A percentile compares a stretch with the other conserved stretches of the same genome.
phyloP scores from a whole-genome alignment of 2,329 filamentous ascomycete genomes.

The Cladorrhinum sp. region DNA sequence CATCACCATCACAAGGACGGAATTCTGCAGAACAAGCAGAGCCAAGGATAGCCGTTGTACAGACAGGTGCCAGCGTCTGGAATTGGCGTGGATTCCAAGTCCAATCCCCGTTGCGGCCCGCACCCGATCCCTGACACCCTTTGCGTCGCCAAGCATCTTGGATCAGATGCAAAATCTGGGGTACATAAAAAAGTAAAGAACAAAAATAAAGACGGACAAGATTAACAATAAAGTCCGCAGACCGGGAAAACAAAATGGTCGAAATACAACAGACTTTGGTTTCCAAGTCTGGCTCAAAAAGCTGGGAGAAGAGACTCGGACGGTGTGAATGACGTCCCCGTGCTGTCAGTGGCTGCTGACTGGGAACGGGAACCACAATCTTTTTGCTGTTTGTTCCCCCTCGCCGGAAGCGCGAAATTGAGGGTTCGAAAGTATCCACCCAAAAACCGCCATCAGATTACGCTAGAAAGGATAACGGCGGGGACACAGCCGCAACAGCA shows the following conservation, averaged over 20 bases:
- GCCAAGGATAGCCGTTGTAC: conserved; percentile 21
- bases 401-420: neutral
- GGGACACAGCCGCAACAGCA: neutral
- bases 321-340: neutral
- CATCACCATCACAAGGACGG: conserved; percentile 25
- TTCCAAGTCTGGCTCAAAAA: too few relatives aligned
- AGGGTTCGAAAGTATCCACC: neutral
- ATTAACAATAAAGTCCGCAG: neutral
- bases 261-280: too few relatives aligned
- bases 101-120: conserved; percentile 6
- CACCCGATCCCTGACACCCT: conserved; percentile 8
- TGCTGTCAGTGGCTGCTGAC: neutral
- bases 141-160: conserved; percentile 10
- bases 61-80: conserved; percentile 18
- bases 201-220: neutral
- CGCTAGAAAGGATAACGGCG: neutral
- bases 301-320: too few relatives aligned
- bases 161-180: neutral
- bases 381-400: neutral
- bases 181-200: neutral
- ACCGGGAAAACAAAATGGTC: neutral
- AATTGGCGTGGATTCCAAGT: neutral
- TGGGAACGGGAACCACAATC: neutral
- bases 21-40: conserved; percentile 26
- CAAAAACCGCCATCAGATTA: too few relatives aligned